Base-by-base conservation (phyloP, 2,329 filamentous ascomycete species). In the Rosellinia necatrix region DNA sequence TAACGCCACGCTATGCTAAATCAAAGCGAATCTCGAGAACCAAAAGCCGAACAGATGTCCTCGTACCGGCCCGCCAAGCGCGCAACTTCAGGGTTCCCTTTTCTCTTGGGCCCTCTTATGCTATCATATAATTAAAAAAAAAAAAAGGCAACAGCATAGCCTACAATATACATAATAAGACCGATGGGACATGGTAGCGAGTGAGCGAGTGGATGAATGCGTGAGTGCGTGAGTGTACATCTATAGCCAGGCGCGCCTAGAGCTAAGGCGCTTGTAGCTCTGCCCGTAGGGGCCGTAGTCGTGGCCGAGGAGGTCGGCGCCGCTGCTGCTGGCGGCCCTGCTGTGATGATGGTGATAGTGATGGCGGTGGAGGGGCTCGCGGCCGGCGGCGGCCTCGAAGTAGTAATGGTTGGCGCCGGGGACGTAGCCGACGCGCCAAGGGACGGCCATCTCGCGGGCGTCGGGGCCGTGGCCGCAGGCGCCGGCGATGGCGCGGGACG, bases 401-500 rank as follows among this genome's bases (percentile, higher is more conserved):
- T 62, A 70, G 22, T 70, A 70, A 25, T 70, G 68, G 50, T 69
- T 70, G 8, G 62, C 53, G 7, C 51, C 56, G 6, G 62, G 48
- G 4, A 58, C 59, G 38, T 68, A 70, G 8, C 50, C 60, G 4
- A 70, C 63, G 43, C 60, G 61, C 63, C 62, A 70, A 3, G 64
- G 64, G 1, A 65, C 59, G 8, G 55, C 49, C 59, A 69, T 53
- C 44, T 64, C 60, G 12, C 15, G 13, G 6, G 21, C 12, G 24
- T 67, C 55, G 2, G 67, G 67, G 3, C 68, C 67, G 46, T 61
- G 62, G 32, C 67, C 68, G 48, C 68, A 70, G 34, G 61, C 63
- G 19, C 68, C 68, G 3, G 57, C 54, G 15, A 70, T 49, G 15
- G 63, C 60, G 32, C 42, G 43, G 53, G 66, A 66, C 0, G 66